Base-by-base conservation (phyloP, 768 basidiomycete species). In the Tremella yokohamensis region DNA sequence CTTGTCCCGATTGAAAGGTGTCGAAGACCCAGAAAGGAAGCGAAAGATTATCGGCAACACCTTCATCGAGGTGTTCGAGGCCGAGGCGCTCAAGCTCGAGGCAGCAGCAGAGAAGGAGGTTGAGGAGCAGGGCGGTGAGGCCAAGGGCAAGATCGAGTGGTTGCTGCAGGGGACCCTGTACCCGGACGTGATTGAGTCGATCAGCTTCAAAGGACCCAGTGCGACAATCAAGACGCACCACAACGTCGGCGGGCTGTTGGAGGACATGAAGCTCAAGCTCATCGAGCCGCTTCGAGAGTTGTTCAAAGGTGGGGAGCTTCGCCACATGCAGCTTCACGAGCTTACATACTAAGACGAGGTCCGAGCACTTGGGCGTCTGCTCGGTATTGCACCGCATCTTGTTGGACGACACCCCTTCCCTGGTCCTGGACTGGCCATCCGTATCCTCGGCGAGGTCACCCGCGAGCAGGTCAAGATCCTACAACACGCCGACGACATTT, bases 201-300 rank as follows among this genome's bases (percentile, higher is more conserved):
- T 99, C 79, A 90, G 88, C 78, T 99, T 99, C 84, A 98, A 97
- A 79, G 96, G 96, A 1, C 96, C 96, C 0, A 90, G 88, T 64
- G 96, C 96, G 39, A 98, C 94, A 9, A 99, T 99, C 82, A 99
- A 99, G 82, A 98, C 96, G 1, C 96, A 99, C 76, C 96, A 98
- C 77, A 99, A 99, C 65, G 96, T 98, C 64, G 96, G 96, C 25
- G 94, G 94, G 2, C 80, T 99, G 52, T 82, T 97, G 60, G 89
- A 88, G 73, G 87, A 98, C 78, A 99, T 98, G 96, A 96, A 91
- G 77, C 83, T 99, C 68, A 98, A 98, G 80, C 82, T 99, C 50
- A 98, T 99, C 65, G 96, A 99, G 79, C 96, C 96, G 18, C 80
- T 99, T 38, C 83, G 96, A 37, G 96, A 98, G 80, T 82, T 99